Percentiles rank a stretch among this genome's conserved stretches.
Evolutionary conservation across 148 eudicot genomes (phyloP).

Genomic region (Drosera capensis): DNA sequence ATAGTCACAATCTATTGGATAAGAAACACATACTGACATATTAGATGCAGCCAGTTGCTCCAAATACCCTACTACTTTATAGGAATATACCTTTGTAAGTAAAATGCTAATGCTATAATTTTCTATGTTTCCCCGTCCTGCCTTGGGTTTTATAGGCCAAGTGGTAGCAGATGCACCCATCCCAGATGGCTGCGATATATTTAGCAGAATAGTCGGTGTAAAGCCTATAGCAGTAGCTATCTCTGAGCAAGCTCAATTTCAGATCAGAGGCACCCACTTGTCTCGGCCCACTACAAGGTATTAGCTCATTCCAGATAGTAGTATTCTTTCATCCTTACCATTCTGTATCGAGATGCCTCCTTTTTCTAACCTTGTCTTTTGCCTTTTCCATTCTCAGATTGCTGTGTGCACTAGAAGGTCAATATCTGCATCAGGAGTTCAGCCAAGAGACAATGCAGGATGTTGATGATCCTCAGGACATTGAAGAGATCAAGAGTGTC

Average conservation of each 20-base stretch:
- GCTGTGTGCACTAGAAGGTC: constrained; percentile 71
- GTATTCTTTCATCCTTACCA: neutral
- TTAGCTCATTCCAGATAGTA: too few species aligned
- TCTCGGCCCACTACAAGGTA: constrained; percentile 45
- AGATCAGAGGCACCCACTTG: constrained; percentile 50
- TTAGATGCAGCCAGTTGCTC: too few species aligned
- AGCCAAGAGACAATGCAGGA: constrained; percentile 22
- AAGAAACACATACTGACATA: too few species aligned
- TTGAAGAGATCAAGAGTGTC: constrained; percentile 30
- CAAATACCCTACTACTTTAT: too few species aligned
- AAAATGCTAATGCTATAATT: too few species aligned
- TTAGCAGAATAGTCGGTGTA: constrained; percentile 38
- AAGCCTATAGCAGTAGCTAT: constrained; percentile 59
- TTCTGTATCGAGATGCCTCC: neutral
- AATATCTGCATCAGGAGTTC: constrained; percentile 39
- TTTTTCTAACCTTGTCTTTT: too few species aligned
- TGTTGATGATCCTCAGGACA: constrained; percentile 17
- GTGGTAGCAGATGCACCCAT: constrained; percentile 45
- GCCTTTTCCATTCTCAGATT: constrained; percentile 41
- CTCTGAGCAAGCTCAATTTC: constrained; percentile 41
- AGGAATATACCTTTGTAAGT: too few species aligned
- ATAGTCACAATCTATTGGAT: too few species aligned
- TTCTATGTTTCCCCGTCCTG: neutral
- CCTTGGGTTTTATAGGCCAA: constrained; percentile 37
- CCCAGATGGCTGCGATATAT: constrained; percentile 19